Base-by-base conservation (phyloP, 768 basidiomycete species). In the Butyriboletus loyo region DNA sequence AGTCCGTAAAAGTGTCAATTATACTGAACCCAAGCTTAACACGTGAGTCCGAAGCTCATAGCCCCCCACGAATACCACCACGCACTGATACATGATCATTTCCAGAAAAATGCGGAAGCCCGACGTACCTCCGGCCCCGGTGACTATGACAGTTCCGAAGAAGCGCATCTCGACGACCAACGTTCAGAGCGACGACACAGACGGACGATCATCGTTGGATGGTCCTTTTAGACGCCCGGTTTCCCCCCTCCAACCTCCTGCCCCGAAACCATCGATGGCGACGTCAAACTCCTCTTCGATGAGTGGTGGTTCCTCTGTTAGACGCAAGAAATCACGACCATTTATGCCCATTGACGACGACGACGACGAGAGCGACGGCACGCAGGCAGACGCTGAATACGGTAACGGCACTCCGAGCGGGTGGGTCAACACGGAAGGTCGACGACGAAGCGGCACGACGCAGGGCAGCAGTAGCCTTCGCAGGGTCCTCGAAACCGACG, bases 61-160 rank as follows among this genome's bases (percentile, higher is more conserved):
- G 11, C 37, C 49, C 49, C 44, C 39, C 46, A 24, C 37, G 38
- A 40, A 41, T 46, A 30, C 37, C 21, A 17, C 35, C 27, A 11
- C 55, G 21, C 46, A 53, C 44, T 58, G 54, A 61, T 55, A 7
- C 30, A n/a, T 17, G 31, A 19, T 30, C 27, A 22, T 15, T 35
- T 61, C 39, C 62, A 91, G 89, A 41, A 92, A 92, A 81, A 92
- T 92, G 90, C 85, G 90, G 40, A 92, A 92, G 70, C 89, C 90
- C 10, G 87, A 89, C 58, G 67, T 68, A 14, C 72, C 77, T 27
- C 72, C 74, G 14, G 61, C 63, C 8, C 66, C 68, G 10, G 51
- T 71, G 14, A 63, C 72, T 11, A 43, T 57, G 27, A 50, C 57
- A 5, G 55, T 61, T 6, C 65, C 64, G 35, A 79, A 76, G 66